phyloP scores from a whole-genome alignment of 2,329 filamentous ascomycete genomes.

The Magnaporthales sp. region DNA sequence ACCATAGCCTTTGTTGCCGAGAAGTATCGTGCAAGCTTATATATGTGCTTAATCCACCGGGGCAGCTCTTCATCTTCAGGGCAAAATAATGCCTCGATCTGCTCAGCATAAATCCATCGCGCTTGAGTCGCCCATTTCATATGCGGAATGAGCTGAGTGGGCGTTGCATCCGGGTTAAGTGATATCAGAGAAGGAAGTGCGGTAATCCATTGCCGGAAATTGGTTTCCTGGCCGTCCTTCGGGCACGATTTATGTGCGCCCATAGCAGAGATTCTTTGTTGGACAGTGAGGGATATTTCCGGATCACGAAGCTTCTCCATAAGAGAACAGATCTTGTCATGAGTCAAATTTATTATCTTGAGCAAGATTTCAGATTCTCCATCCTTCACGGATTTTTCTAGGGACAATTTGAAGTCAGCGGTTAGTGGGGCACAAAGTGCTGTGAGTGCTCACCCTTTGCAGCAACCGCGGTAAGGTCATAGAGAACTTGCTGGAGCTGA shows the following conservation, averaged over 20 bases:
- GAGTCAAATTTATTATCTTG: conserved; percentile 2
- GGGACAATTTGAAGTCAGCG: neutral
- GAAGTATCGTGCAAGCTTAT: conserved; percentile 14
- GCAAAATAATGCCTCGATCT: conserved; percentile 10
- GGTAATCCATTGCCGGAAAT: neutral
- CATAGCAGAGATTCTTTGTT: neutral
- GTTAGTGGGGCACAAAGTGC: neutral
- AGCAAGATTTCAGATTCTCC: conserved; percentile 1
- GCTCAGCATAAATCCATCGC: conserved; percentile 10
- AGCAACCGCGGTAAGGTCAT: conserved; percentile 12
- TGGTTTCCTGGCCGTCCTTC: neutral
- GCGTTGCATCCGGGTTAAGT: neutral
- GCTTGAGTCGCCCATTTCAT: conserved; percentile 13
- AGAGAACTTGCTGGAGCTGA: conserved; percentile 13
- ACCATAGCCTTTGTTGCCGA: conserved; percentile 12
- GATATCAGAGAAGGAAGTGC: neutral
- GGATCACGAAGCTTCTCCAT: conserved; percentile 6
- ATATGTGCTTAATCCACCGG: conserved; percentile 10
- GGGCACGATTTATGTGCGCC: neutral
- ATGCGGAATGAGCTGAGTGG: conserved; percentile 4
- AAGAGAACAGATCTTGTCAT: conserved; percentile 7
- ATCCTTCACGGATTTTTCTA: neutral
- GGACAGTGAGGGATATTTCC: neutral
- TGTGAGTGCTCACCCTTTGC: conserved; percentile 5
- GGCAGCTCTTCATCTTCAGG: conserved; percentile 6